These are phyloP conservation scores for Trichoderma arundinaceum DNA, from an alignment of 2,329 filamentous ascomycete genomes.

Conservation along the genomic window DNA sequence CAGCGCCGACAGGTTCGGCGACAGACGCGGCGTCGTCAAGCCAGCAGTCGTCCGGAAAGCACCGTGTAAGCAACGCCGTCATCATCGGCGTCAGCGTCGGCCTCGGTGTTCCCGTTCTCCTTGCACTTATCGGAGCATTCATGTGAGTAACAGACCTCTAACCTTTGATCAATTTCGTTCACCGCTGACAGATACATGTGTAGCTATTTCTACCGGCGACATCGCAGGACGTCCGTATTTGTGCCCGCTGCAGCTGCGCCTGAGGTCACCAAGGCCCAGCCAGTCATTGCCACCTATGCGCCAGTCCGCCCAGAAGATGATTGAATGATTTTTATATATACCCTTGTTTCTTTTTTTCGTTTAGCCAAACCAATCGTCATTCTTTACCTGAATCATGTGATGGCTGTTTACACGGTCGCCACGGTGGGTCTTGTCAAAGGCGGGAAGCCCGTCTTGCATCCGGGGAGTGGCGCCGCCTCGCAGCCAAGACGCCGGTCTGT, in stretches of 20 bases:
- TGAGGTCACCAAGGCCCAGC: not conserved
- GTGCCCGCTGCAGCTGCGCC: not conserved
- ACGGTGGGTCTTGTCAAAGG: not conserved
- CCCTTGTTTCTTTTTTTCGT: not conserved
- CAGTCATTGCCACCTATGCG: conserved; percentile 2
- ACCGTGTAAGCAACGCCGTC: conserved; percentile 50
- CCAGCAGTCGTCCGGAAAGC: not conserved
- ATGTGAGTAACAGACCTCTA: conserved; percentile 41
- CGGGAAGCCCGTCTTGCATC: not conserved
- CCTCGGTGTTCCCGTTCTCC: conserved; percentile 49
- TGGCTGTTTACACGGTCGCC: not conserved
- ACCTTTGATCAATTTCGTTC: not conserved
- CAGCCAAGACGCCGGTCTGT: not conserved
- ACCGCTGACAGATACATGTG: not conserved
- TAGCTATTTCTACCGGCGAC: conserved; percentile 17
- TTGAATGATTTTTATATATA: not conserved
- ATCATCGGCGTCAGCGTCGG: conserved; percentile 58
- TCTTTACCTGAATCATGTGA: not conserved
- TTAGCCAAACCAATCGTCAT: not conserved
- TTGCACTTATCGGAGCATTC: conserved; percentile 39
- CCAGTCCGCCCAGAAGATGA: conserved; percentile 20
- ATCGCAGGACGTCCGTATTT: not conserved
- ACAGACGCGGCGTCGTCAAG: not conserved
- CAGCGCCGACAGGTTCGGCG: not conserved
- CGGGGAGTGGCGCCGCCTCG: not conserved